Base-by-base conservation (phyloP, 2,329 filamentous ascomycete genomes). In the Tolypocladium inflatum region DNA sequence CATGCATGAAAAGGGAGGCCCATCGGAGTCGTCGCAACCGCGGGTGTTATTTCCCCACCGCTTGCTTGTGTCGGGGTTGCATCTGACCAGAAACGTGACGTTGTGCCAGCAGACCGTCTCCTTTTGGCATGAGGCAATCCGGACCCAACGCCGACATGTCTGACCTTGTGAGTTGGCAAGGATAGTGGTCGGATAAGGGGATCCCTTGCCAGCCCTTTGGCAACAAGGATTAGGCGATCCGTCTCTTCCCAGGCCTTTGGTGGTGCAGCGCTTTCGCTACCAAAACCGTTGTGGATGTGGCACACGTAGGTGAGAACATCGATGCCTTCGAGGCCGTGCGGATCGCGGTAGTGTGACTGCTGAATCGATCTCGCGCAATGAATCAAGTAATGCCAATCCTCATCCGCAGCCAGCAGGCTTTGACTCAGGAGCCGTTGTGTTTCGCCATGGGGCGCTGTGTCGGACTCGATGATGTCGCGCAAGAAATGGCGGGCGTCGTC, bases 381-480 rank as follows among this genome's bases (percentile, higher is more conserved):
- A n/a, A 75, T 62, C 59, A 70, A 57, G 56, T 65, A 63, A 21
- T 70, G 56, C 68, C 71, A 75, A 54, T 72, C 66, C 52, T 75
- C 64, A 23, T 67, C 66, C 15, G 68, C 67, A 42, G 70, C 71
- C 5, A 67, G 57, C 26, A 75, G 62, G 56, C 71, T 74, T 48
- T 66, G 57, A 48, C 67, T 58, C 33, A 70, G 60, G 38, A 74
- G 63, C 41, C 57, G 30, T 56, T 65, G 57, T n/a, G 60, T 59
- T 55, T 75, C 70, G 19, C 61, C 55, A 6, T 35, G 50, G n/a
- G 70, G 61, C n/a, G 65, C 63, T 23, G 56, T 57, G 19, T 61
- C 42, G 6, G 66, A 66, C 33, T 69, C 64, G 42, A 74, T 59
- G 42, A 73, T 56, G 55, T 67, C 63, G 48, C 65, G 62, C 21